These are phyloP conservation scores for Quercus aquifolioides DNA, from an alignment of 306 rosid genomes.

Conservation along the genomic window DNA sequence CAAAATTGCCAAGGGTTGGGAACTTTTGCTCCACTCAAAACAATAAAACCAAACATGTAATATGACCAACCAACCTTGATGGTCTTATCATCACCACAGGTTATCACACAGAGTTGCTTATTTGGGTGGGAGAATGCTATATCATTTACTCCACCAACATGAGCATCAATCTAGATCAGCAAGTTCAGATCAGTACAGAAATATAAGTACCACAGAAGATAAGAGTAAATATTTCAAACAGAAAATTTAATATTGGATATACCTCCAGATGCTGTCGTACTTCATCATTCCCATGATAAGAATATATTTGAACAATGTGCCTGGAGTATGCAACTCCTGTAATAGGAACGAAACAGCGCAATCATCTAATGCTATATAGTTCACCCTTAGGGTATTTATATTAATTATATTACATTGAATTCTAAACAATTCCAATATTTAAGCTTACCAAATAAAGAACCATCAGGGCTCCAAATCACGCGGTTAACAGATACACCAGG, in stretches of 20 bases:
- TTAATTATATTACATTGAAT: slow-evolving; percentile 3
- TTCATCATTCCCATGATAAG: slow-evolving; percentile 73
- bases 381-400: slow-evolving; percentile 7
- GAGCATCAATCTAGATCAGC: slow-evolving; percentile 82
- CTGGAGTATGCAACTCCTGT: slow-evolving; percentile 94
- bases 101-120: slow-evolving; percentile 91
- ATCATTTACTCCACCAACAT: slow-evolving; percentile 97
- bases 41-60: slow-evolving; percentile 15
- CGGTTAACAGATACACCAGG: slow-evolving; percentile 95
- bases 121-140: slow-evolving; percentile 94
- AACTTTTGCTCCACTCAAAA: slow-evolving; percentile 3
- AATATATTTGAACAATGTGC: slow-evolving; percentile 94
- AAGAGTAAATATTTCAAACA: neutral
- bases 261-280: slow-evolving; percentile 86
- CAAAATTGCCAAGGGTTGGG: slow-evolving; percentile 19
- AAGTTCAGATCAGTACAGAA: slow-evolving; percentile 4
- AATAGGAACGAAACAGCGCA: slow-evolving; percentile 7
- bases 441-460: slow-evolving; percentile 79
- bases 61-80: slow-evolving; percentile 62
- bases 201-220: slow-evolving; percentile 14
- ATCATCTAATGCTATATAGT: slow-evolving; percentile 1
- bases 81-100: slow-evolving; percentile 96
- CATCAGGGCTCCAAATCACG: slow-evolving; percentile 98
- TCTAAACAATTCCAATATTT: slow-evolving; percentile 15
- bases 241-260: slow-evolving; percentile 1